Evolutionary conservation across 306 rosid species (phyloP).

Genomic region (Cucurbita argyrosperma): DNA sequence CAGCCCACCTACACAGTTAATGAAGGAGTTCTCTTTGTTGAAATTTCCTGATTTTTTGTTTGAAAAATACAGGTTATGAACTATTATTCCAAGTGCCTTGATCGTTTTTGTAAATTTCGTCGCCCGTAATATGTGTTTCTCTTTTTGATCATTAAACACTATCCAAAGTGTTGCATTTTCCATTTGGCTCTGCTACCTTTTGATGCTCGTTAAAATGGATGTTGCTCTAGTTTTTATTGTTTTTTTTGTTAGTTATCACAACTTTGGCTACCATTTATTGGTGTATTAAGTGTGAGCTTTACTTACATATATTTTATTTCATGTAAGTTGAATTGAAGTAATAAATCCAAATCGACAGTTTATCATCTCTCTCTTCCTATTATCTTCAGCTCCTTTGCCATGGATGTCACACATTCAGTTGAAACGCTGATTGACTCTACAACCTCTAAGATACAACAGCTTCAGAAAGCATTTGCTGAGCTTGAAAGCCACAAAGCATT

Average conservation of each 20-base stretch:
- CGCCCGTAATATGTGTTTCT: neutral
- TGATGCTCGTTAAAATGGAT: neutral
- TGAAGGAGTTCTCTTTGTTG: neutral
- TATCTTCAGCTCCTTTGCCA: slow-evolving; percentile 40
- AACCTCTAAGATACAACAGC: slow-evolving; percentile 83
- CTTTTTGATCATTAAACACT: neutral
- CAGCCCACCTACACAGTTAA: neutral
- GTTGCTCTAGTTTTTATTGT: neutral
- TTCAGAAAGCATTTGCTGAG: slow-evolving; percentile 96
- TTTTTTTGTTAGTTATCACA: neutral
- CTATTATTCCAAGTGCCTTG: neutral
- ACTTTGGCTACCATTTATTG: neutral
- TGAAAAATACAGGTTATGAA: neutral
- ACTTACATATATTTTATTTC: neutral
- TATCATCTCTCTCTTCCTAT: slow-evolving; percentile 3
- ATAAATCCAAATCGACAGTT: neutral
- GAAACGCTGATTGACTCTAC: slow-evolving; percentile 69
- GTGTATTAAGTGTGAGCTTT: neutral
- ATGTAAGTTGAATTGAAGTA: neutral
- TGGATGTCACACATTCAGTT: slow-evolving; percentile 70
- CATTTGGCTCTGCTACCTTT: neutral
- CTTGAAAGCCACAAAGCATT: slow-evolving; percentile 89
- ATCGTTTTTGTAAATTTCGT: neutral
- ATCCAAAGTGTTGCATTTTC: neutral
- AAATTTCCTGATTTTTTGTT: neutral